Percentiles rank a stretch among this genome's conserved stretches.
Evolutionary conservation across 2,329 filamentous ascomycete genomes (phyloP).

Genomic region (Elsinoe batatas): DNA sequence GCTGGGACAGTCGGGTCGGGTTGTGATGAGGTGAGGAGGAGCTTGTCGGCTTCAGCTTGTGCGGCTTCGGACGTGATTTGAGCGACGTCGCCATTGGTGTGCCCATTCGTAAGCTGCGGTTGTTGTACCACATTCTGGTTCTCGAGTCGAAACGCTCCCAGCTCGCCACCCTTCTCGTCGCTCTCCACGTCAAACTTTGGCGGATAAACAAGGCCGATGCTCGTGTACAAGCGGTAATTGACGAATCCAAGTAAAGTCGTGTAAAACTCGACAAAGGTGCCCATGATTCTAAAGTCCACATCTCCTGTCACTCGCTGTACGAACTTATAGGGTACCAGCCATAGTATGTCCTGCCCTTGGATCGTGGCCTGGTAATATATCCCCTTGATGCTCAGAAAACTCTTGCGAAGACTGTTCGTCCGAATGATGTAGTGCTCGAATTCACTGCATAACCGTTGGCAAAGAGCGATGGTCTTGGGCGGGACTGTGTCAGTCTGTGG

Average conservation of each 20-base stretch:
- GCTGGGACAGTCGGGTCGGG: constrained; percentile 14
- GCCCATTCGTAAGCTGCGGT: constrained; percentile 21
- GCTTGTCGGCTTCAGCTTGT: constrained; percentile 40
- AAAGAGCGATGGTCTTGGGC: constrained; percentile 89
- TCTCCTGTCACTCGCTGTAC: constrained; percentile 90
- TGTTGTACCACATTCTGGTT: constrained; percentile 48
- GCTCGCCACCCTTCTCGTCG: constrained; percentile 81
- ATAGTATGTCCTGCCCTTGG: constrained; percentile 91
- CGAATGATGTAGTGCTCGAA: constrained; percentile 97
- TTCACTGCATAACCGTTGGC: constrained; percentile 85
- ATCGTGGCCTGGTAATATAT: constrained; percentile 99
- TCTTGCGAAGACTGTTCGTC: constrained; percentile 85
- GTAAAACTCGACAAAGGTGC: constrained; percentile 97
- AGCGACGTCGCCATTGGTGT: neutral
- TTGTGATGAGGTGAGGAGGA: constrained; percentile 26
- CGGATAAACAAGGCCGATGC: constrained; percentile 84
- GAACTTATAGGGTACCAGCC: constrained; percentile 96
- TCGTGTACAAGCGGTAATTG: constrained; percentile 90
- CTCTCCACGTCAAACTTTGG: constrained; percentile 82
- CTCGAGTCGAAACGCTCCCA: constrained; percentile 85
- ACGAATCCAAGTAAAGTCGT: constrained; percentile 91
- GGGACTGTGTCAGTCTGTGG: constrained; percentile 83
- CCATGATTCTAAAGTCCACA: constrained; percentile 98
- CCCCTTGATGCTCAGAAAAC: constrained; percentile 96
- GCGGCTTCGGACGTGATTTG: constrained; percentile 30